These are phyloP conservation scores for Colletotrichum sp. DNA, from an alignment of 2,329 filamentous ascomycete species.

Conservation along the genomic window DNA sequence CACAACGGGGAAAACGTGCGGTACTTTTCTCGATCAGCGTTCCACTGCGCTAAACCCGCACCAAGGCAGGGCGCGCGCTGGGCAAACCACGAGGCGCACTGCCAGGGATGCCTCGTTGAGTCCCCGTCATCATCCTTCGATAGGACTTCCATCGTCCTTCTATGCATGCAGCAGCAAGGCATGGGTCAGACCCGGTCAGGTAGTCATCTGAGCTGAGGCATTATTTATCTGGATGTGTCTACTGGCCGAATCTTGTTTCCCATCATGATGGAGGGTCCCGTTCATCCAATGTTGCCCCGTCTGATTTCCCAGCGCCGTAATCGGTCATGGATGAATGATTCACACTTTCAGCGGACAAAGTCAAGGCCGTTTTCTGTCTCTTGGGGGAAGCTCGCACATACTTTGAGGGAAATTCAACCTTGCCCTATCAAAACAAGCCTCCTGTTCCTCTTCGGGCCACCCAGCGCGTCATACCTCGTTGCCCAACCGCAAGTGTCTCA, in stretches of 20 bases:
- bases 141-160: background rate
- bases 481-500: background rate
- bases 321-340: background rate
- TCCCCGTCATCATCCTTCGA: background rate
- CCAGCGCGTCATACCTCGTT: background rate
- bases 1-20: background rate
- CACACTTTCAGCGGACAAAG: constrained; percentile 5
- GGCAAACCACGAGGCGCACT: constrained; percentile 18
- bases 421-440: background rate
- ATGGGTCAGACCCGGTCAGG: background rate
- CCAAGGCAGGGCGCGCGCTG: constrained; percentile 1
- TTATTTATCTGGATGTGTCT: background rate
- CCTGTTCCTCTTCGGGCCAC: background rate
- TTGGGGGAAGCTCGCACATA: background rate
- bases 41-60: background rate
- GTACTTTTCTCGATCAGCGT: background rate
- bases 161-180: background rate
- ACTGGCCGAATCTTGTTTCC: background rate
- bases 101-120: background rate
- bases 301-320: background rate
- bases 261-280: background rate
- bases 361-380: background rate
- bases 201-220: background rate
- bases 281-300: background rate
- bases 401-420: background rate